Base-by-base conservation (phyloP, 306 rosid species). In the Chamaecrista fasciculata region DNA sequence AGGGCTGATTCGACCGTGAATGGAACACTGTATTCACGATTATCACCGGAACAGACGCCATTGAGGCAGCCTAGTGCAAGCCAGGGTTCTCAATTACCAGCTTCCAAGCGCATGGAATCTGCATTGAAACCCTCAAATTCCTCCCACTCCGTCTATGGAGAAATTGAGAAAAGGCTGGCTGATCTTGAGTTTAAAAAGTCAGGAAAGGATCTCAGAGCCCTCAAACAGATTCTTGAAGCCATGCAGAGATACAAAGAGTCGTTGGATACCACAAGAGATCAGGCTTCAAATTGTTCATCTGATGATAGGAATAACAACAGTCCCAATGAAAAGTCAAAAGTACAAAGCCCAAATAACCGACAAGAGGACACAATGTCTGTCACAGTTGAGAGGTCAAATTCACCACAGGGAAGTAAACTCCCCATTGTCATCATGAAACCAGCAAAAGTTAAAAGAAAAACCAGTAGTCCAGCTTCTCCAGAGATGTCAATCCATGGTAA, bases 121-220 rank as follows among this genome's bases (percentile, higher is more conserved):
- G 76, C 86, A 3, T 11, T 33, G 68, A 84, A 79, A 70, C 36
- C 77, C 72, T 42, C 87, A 51, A 90, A 44, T 55, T 20, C 84
- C n/a, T 53, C 85, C 31, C 44, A 62, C 51, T 82, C 92, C 64
- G 94, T 93, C 9, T 90, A 88, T 59, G 98, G 96, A 5, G 90
- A 90, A 78, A 90, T 93, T 29, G 97, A 93, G 78, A 83, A 90
- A 81, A 86, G 97, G 77, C 59, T 88, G 71, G 86, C 96, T 0
- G 81, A 84, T 49, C 96, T 93, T 5, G 97, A 93, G 76, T 93
- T 93, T 79, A 93, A 82, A 64, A 90, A 86, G 79, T 90, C 98
- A 10, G 97, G 97, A 52, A 93, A 85, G 81, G 97, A 93, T 76
- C 98, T 88, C 67, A 76, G 98, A 79, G 98, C 97, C 68, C 91